A percentile compares a stretch with the other conserved stretches of the same genome.
Conservation (phyloP, 2,329 filamentous ascomycete genomes). For the Monosporascus sp. region DNA sequence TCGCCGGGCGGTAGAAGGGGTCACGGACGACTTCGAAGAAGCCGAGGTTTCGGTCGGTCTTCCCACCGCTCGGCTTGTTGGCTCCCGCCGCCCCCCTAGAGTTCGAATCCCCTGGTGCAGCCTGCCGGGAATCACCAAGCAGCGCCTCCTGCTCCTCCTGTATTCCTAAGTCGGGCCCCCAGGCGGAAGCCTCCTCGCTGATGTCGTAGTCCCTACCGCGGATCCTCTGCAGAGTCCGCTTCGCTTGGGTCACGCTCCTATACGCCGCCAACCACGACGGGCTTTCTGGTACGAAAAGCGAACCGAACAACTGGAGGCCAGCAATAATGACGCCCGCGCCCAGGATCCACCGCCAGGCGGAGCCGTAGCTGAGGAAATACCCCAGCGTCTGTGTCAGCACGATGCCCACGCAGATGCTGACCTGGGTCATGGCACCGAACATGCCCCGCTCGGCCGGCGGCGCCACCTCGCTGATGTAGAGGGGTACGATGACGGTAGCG, state of each 20-base stretch:
- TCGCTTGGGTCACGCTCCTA: constrained; percentile 56
- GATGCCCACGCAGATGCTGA: constrained; percentile 91
- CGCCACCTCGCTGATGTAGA: constrained; percentile 90
- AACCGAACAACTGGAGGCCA: constrained; percentile 58
- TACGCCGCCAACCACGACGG: constrained; percentile 78
- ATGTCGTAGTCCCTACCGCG: constrained; percentile 66
- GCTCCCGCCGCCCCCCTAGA: constrained; percentile 16
- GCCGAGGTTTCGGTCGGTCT: constrained; percentile 41
- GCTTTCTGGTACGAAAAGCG: constrained; percentile 79
- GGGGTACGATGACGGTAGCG: constrained; percentile 84
- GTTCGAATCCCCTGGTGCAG: constrained; percentile 5
- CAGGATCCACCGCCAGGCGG: constrained; percentile 79
- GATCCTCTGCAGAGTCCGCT: constrained; percentile 66
- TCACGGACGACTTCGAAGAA: constrained; percentile 63
- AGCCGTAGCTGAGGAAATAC: constrained; percentile 77
- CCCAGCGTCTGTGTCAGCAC: constrained; percentile 77
- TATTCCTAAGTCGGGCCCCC: constrained; percentile 38
- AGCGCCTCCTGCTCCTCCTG: constrained; percentile 65
- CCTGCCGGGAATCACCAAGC: constrained; percentile 36
- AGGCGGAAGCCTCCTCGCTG: constrained; percentile 63
- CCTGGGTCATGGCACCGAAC: constrained; percentile 81
- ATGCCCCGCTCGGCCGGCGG: constrained; percentile 70
- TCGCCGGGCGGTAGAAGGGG: constrained; percentile 63
- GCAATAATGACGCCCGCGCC: constrained; percentile 67
- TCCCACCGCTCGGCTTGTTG: constrained; percentile 18